Evolutionary conservation across 805 yeast genomes (phyloP).

Genomic region (Zygotorulaspora danielsina): DNA sequence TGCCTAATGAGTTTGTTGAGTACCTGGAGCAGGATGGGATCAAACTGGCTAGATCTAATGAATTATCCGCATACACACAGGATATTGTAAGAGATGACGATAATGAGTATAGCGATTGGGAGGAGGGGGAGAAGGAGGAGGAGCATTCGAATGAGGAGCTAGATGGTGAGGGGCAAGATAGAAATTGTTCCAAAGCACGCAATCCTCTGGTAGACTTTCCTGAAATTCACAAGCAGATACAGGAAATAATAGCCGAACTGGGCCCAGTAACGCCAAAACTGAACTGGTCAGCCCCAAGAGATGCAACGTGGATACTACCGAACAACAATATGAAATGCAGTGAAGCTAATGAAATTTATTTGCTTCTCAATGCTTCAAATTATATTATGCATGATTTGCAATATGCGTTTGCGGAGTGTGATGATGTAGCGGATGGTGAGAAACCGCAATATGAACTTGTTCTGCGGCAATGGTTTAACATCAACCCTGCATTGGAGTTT

Average conservation of each 20-base stretch:
- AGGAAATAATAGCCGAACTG: conserved; percentile 41
- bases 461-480: conserved; percentile 72
- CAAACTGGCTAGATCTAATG: conserved; percentile 46
- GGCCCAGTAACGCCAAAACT: conserved; percentile 79
- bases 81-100: conserved; percentile 43
- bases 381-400: conserved; percentile 82
- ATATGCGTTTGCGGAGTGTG: conserved; percentile 56
- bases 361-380: conserved; percentile 80
- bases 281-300: conserved; percentile 97
- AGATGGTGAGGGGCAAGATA: conserved; percentile 22
- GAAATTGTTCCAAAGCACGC: conserved; percentile 15
- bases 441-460: conserved; percentile 57
- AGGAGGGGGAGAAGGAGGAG: too few species aligned
- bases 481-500: conserved; percentile 90
- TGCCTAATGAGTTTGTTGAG: conserved; percentile 54
- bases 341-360: conserved; percentile 68
- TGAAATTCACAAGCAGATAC: conserved; percentile 55
- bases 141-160: conserved; percentile 36
- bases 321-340: conserved; percentile 71
- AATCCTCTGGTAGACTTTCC: conserved; percentile 52
- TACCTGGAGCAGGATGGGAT: conserved; percentile 69
- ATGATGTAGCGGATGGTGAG: conserved; percentile 31
- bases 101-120: conserved; percentile 75
- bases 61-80: conserved; percentile 34
- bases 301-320: conserved; percentile 86